Conservation (phyloP, 2,329 filamentous ascomycete species). For the Sporothrix pallida region DNA sequence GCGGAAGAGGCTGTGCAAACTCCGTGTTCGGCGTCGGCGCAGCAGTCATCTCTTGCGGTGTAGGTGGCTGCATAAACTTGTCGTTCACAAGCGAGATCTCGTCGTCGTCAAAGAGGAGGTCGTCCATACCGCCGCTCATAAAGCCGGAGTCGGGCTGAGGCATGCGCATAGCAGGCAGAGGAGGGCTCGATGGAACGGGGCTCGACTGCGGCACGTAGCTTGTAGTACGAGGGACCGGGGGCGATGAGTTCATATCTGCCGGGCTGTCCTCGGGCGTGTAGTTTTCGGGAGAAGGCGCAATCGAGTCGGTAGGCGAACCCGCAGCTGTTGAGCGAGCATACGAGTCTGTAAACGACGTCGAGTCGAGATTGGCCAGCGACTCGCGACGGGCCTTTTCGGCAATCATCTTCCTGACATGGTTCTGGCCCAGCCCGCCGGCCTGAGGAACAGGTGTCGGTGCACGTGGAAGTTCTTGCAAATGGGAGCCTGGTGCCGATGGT, state of each 20-base stretch:
- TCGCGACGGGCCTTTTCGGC: slow-evolving; percentile 61
- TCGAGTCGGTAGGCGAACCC: slow-evolving; percentile 60
- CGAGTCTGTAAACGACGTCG: slow-evolving; percentile 41
- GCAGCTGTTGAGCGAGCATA: slow-evolving; percentile 55
- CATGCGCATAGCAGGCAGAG: slow-evolving; percentile 67
- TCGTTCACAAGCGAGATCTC: slow-evolving; percentile 42
- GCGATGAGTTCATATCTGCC: slow-evolving; percentile 85
- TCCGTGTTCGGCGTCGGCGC: slow-evolving; percentile 31
- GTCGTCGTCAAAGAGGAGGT: slow-evolving; percentile 68
- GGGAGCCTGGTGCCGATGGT: slow-evolving; percentile 49
- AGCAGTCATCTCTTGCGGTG: slow-evolving; percentile 14
- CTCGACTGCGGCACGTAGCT: slow-evolving; percentile 59
- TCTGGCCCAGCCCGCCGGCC: slow-evolving; percentile 40
- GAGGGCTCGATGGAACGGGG: slow-evolving; percentile 79
- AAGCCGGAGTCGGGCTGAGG: slow-evolving; percentile 78
- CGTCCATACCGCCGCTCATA: slow-evolving; percentile 78
- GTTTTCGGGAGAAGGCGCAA: slow-evolving; percentile 57
- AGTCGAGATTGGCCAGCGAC: slow-evolving; percentile 53
- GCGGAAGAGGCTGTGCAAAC: slow-evolving; percentile 24
- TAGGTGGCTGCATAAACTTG: slow-evolving; percentile 28
- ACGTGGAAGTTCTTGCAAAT: slow-evolving; percentile 74
- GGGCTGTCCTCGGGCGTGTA: slow-evolving; percentile 70
- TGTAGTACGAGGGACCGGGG: slow-evolving; percentile 73
- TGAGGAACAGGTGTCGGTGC: slow-evolving; percentile 77
- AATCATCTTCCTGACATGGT: slow-evolving; percentile 44